A percentile compares a stretch with the other conserved stretches of the same genome.
Evolutionary conservation across 805 yeast genomes (phyloP).

Genomic region (Candida rishiriensis): DNA sequence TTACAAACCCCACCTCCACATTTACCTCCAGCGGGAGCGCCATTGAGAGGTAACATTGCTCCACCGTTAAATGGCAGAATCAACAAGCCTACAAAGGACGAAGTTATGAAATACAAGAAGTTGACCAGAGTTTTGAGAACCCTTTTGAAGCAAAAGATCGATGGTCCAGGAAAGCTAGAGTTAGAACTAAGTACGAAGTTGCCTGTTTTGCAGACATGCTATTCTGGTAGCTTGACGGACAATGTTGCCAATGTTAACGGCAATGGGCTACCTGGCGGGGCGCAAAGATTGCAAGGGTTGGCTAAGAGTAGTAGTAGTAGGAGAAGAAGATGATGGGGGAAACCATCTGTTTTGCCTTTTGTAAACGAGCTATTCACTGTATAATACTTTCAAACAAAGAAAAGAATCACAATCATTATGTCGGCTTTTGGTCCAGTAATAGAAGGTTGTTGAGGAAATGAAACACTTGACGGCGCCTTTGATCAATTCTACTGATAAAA

Average conservation of each 20-base stretch:
- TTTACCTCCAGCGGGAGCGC: conserved; percentile 4
- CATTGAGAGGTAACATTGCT: conserved; percentile 11
- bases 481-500: no score
- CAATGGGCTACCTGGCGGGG: conserved; percentile 10
- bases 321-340: not conserved
- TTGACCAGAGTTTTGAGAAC: conserved; percentile 42
- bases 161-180: conserved; percentile 31
- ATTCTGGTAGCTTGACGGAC: conserved; percentile 77
- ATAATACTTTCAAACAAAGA: no score
- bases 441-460: no score
- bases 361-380: not conserved
- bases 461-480: no score
- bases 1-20: conserved; percentile 29
- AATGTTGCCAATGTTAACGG: conserved; percentile 20
- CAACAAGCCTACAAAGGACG: conserved; percentile 39
- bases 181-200: conserved; percentile 37
- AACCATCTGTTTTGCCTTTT: no score
- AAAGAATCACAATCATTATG: no score
- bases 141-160: conserved; percentile 25
- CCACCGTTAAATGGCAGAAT: conserved; percentile 13
- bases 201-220: conserved; percentile 71
- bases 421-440: no score
- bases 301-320: not conserved
- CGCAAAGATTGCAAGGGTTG: conserved; percentile 8
- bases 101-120: conserved; percentile 38